These are phyloP conservation scores for Funneliformis caledonium DNA, from an alignment of 371 early-diverging fungal genomes.

Conservation along the genomic window DNA sequence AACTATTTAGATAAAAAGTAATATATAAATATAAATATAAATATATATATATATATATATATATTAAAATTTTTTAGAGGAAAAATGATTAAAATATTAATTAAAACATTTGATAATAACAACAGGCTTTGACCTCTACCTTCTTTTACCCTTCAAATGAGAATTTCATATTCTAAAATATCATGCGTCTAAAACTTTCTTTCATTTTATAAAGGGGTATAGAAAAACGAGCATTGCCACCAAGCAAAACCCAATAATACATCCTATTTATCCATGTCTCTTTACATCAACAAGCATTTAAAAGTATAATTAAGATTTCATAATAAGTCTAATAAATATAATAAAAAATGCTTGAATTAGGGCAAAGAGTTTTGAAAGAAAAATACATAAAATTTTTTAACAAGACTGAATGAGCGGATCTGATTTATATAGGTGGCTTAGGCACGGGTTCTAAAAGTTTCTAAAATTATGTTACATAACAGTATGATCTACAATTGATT, in stretches of 20 bases:
- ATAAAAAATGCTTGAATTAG: too few relatives aligned
- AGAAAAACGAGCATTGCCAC: slow-evolving; percentile 52
- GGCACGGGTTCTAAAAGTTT: neutral
- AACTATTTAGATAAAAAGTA: slow-evolving; percentile 46
- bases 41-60: slow-evolving; percentile 11
- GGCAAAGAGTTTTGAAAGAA: neutral
- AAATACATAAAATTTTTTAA: too few relatives aligned
- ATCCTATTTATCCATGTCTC: slow-evolving; percentile 35
- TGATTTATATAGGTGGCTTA: neutral
- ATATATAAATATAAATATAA: neutral
- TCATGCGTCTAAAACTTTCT: slow-evolving; percentile 94
- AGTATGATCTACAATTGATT: neutral
- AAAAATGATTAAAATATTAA: slow-evolving; percentile 11
- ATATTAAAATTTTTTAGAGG: neutral
- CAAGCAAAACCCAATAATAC: slow-evolving; percentile 34
- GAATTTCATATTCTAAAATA: slow-evolving; percentile 61
- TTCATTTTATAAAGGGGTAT: slow-evolving; percentile 94
- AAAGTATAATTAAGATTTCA: too few relatives aligned
- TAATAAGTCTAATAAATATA: neutral
- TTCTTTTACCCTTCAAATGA: slow-evolving; percentile 43
- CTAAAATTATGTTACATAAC: too few relatives aligned
- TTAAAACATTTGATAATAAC: slow-evolving; percentile 2
- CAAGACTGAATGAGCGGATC: neutral
- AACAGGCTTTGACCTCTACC: slow-evolving; percentile 43
- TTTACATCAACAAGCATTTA: neutral